Evolutionary conservation across 2,329 filamentous ascomycete genomes (phyloP).

Genomic region (Hymenoscyphus albidus): DNA sequence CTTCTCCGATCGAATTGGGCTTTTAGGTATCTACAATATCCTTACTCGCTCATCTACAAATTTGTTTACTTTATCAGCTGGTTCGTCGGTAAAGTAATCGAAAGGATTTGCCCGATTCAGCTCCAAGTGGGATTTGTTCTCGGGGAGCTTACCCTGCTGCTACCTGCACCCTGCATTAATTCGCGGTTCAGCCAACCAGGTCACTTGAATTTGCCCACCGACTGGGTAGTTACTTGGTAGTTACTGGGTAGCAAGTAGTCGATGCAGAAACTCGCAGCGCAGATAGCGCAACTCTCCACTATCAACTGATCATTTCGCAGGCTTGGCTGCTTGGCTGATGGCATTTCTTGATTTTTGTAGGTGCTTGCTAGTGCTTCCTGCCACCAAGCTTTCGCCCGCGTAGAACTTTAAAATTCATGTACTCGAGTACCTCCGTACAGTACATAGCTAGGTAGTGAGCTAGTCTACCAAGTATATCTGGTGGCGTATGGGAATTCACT

Average conservation of each 20-base stretch:
- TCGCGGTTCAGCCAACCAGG: neutral
- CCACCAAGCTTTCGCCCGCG: neutral
- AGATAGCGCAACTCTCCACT: neutral
- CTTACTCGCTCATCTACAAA: neutral
- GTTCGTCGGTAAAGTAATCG: neutral
- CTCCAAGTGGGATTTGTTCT: neutral
- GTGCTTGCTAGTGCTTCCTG: neutral
- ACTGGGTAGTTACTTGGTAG: too few relatives aligned
- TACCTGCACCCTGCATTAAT: neutral
- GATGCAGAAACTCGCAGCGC: neutral
- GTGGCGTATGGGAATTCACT: neutral
- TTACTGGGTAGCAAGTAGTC: too few relatives aligned
- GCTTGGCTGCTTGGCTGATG: neutral
- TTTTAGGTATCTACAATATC: too few relatives aligned
- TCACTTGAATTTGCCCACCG: neutral
- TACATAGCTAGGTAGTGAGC: too few relatives aligned
- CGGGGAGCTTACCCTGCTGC: neutral
- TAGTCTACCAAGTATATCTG: too few relatives aligned
- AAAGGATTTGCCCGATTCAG: neutral
- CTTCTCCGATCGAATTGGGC: too few relatives aligned
- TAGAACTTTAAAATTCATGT: neutral
- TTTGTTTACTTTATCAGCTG: neutral
- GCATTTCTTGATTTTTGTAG: neutral
- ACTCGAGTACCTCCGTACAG: too few relatives aligned
- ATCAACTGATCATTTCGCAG: neutral